Percentiles rank a stretch among this genome's conserved stretches.
phyloP scores from a whole-genome alignment of 768 basidiomycete species.

The Xerocomellus amylosporus region DNA sequence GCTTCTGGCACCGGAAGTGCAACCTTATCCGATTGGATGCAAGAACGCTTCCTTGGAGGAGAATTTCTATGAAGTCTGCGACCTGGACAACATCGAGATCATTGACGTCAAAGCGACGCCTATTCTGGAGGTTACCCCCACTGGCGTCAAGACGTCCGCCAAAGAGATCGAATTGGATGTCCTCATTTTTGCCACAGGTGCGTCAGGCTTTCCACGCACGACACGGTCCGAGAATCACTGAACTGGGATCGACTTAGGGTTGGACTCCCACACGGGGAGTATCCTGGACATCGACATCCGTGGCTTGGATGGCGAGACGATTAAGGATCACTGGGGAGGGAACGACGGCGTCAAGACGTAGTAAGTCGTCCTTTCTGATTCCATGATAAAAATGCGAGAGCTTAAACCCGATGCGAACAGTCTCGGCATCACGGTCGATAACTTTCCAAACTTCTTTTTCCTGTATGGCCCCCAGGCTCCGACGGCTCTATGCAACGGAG shows the following conservation, averaged over 20 bases:
- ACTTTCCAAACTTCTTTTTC: conserved; percentile 9
- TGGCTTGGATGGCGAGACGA: conserved; percentile 5
- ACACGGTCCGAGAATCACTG: no score
- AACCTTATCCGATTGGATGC: conserved; percentile 7
- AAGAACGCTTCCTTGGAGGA: conserved; percentile 6
- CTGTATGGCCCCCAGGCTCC: conserved; percentile 9
- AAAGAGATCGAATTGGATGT: conserved; percentile 8
- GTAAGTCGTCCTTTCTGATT: conserved; percentile 3
- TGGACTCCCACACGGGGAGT: conserved; percentile 2
- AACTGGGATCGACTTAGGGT: not conserved
- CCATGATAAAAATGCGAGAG: no score
- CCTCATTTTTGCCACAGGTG: conserved; percentile 11
- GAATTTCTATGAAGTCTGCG: conserved; percentile 10
- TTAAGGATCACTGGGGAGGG: conserved; percentile 9
- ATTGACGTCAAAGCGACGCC: conserved; percentile 10
- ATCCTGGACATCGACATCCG: conserved; percentile 5
- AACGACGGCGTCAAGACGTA: conserved; percentile 5
- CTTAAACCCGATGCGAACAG: not conserved
- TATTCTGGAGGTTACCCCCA: conserved; percentile 6
- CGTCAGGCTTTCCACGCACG: not conserved
- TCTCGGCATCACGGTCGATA: conserved; percentile 4
- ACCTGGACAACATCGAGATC: conserved; percentile 10
- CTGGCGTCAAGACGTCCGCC: not conserved
- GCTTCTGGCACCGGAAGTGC: conserved; percentile 5
- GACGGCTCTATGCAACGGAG: conserved; percentile 7